Conservation (phyloP, 306 rosid genomes). For the Vigna hirtella region DNA sequence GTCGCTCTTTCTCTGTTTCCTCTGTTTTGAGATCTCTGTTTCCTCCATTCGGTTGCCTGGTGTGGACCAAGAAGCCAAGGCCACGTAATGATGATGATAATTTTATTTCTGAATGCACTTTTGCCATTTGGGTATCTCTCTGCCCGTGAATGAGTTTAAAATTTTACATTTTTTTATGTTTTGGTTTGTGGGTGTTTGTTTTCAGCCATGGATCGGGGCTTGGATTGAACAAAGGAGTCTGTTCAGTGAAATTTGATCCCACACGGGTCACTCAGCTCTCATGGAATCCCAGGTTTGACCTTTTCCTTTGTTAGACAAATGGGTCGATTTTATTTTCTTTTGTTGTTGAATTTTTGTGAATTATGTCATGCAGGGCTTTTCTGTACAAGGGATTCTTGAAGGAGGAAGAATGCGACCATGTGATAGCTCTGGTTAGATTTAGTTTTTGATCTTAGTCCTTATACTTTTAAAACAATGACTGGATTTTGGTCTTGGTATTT, state of each 20-base stretch:
- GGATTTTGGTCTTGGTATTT: too few relatives aligned
- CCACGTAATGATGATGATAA: constrained; percentile 43
- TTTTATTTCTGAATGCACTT: not conserved
- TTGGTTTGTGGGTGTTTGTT: not conserved
- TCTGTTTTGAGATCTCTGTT: constrained; percentile 55
- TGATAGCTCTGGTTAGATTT: constrained; percentile 64
- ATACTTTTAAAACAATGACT: too few relatives aligned
- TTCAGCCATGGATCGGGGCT: constrained; percentile 67
- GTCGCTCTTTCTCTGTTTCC: constrained; percentile 47
- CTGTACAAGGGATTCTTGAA: constrained; percentile 70
- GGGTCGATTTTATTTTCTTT: not conserved
- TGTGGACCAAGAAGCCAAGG: constrained; percentile 39
- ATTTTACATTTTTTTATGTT: not conserved
- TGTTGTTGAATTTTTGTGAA: not conserved
- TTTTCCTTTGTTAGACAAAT: not conserved
- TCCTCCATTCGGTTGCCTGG: constrained; percentile 59
- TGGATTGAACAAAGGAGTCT: constrained; percentile 49
- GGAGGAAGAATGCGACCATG: constrained; percentile 86
- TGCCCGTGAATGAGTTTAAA: not conserved
- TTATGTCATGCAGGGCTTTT: constrained; percentile 78
- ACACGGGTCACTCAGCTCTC: constrained; percentile 84
- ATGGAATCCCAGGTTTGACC: constrained; percentile 82
- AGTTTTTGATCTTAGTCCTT: not conserved
- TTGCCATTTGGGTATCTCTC: not conserved
- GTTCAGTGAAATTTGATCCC: constrained; percentile 72